phyloP scores from a whole-genome alignment of 352 stramenopile genomes.

The Elongisporangium prolatum region DNA sequence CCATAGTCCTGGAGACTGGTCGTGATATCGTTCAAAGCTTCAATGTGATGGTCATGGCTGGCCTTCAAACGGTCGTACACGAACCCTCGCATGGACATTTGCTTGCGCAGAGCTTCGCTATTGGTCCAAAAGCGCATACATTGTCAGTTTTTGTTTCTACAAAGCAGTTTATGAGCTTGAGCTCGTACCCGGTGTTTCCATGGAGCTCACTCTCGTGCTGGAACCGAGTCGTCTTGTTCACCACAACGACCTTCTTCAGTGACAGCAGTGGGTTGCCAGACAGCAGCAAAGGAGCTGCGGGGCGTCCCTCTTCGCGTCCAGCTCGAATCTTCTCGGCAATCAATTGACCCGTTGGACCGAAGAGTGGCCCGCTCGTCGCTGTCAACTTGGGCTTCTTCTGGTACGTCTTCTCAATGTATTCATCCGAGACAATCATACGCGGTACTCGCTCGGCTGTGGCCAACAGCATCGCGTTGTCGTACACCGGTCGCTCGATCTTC shows the following conservation, averaged over 20 bases:
- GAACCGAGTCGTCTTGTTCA: slow-evolving; percentile 87
- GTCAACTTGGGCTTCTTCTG: slow-evolving; percentile 16
- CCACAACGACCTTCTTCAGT: slow-evolving; percentile 80
- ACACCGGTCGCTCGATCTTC: slow-evolving; percentile 85
- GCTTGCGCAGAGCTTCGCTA: slow-evolving; percentile 83
- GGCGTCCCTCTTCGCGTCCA: background rate
- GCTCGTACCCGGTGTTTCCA: slow-evolving; percentile 65
- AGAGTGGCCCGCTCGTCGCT: no score
- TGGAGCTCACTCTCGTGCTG: slow-evolving; percentile 83
- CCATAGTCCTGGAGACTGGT: slow-evolving; percentile 60
- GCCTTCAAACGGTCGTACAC: slow-evolving; percentile 83
- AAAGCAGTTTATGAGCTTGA: slow-evolving; percentile 6
- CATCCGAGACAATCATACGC: slow-evolving; percentile 86
- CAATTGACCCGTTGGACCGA: no score
- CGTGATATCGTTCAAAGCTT: slow-evolving; percentile 84
- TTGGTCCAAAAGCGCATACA: slow-evolving; percentile 11
- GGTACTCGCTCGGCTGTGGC: slow-evolving; percentile 79
- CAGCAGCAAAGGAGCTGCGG: slow-evolving; percentile 30
- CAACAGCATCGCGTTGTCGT: slow-evolving; percentile 86
- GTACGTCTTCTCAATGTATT: slow-evolving; percentile 87
- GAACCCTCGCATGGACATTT: slow-evolving; percentile 89
- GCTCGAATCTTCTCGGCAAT: background rate
- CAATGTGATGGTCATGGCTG: slow-evolving; percentile 83
- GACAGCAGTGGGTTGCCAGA: slow-evolving; percentile 43
- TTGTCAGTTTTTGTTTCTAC: background rate